Evolutionary conservation across 129 eudicot genomes (phyloP).

Genomic region (sunflower (Helianthus annuus)): DNA sequence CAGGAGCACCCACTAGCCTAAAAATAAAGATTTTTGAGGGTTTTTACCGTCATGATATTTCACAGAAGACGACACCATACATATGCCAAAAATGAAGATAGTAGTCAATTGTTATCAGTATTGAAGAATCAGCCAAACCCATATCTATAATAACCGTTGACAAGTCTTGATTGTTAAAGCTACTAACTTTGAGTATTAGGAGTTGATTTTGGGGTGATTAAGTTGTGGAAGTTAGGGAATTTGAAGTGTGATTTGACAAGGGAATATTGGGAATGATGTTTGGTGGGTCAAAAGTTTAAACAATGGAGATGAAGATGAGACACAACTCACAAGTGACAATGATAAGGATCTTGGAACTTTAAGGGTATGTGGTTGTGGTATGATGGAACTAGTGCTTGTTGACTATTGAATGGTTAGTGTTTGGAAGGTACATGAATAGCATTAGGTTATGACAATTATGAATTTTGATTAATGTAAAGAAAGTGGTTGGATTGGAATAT

Average conservation of each 20-base stretch:
- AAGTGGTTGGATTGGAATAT: too few species aligned
- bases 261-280: slow-evolving; percentile 22
- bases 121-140: slow-evolving; percentile 38
- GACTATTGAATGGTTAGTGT: not conserved
- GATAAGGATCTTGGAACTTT: slow-evolving; percentile 36
- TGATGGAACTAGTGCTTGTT: slow-evolving; percentile 15
- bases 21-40: slow-evolving; percentile 34
- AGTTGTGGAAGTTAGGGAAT: not conserved
- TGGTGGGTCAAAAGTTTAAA: slow-evolving; percentile 25
- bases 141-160: slow-evolving; percentile 25
- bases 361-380: slow-evolving; percentile 43
- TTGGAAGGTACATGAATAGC: not conserved
- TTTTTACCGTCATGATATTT: slow-evolving; percentile 42
- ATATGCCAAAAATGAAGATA: slow-evolving; percentile 50
- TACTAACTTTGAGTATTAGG: slow-evolving; percentile 13
- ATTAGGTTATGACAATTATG: not conserved
- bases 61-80: slow-evolving; percentile 42
- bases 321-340: not conserved
- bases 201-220: slow-evolving; percentile 18
- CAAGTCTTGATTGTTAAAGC: slow-evolving; percentile 28
- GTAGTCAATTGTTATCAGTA: slow-evolving; percentile 35
- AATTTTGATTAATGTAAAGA: not conserved
- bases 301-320: slow-evolving; percentile 26
- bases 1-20: slow-evolving; percentile 26
- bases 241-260: slow-evolving; percentile 35